A percentile compares a stretch with the other conserved stretches of the same genome.
phyloP scores from a whole-genome alignment of 176 grass and related monocot genomes.

The Zoysia japonica region DNA sequence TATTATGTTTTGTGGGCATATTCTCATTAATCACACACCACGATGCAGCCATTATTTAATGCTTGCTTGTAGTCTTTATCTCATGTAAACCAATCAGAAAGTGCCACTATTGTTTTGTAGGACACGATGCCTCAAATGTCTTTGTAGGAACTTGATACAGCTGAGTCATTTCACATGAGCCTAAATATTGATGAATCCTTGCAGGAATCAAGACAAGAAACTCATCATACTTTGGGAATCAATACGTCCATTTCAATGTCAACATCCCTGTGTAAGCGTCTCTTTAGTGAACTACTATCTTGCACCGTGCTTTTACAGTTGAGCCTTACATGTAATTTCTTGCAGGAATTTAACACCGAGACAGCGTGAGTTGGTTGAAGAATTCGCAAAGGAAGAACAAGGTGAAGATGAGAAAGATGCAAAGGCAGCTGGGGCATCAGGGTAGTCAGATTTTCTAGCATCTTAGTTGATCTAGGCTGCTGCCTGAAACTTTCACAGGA shows the following conservation, averaged over 20 bases:
- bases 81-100: neutral
- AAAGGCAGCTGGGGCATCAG: constrained; percentile 70
- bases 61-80: neutral
- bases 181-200: constrained; percentile 17
- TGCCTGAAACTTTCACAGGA: constrained; percentile 41
- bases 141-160: neutral
- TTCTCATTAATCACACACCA: neutral
- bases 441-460: constrained; percentile 48
- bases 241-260: constrained; percentile 91
- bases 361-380: constrained; percentile 67
- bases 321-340: neutral
- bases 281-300: neutral
- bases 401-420: constrained; percentile 64
- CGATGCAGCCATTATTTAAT: neutral
- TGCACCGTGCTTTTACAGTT: neutral
- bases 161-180: neutral
- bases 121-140: neutral
- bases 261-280: constrained; percentile 73
- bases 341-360: constrained; percentile 79
- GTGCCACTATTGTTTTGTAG: neutral
- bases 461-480: constrained; percentile 33
- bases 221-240: constrained; percentile 67
- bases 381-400: constrained; percentile 91
- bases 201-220: constrained; percentile 80
- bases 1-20: neutral